Base-by-base conservation (phyloP, 306 rosid genomes). In the Trifolium repens region DNA sequence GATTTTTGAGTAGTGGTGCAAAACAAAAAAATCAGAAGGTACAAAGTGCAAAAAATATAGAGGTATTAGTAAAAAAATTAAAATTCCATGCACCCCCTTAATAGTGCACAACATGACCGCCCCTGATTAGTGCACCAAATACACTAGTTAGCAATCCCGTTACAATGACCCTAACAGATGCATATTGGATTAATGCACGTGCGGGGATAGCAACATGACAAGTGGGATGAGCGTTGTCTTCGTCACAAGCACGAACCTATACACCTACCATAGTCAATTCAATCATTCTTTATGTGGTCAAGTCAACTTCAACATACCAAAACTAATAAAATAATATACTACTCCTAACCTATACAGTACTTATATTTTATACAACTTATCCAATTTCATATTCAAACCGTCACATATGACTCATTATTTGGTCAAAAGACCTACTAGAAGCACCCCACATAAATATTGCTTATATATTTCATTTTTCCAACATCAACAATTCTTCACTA, bases 361-460 rank as follows among this genome's bases (percentile, higher is more conserved):
- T 46, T 27, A 27, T 2, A 27, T 0, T 42, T 42, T 42, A 42
- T 46, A 13, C 16, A 46, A 67, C 26, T 12, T 30, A 70, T 60
- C 72, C 44, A 4, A 16, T 35, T 65, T 76, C 37, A 62, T 37
- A 27, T 81, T 84, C 88, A 84, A 84, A 78, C 88, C 85, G 83
- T 69, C 83, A 74, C 27, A 55, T 70, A 46, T 27, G 85, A 84
- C 88, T 72, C 12, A 58, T 58, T 15, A 12, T 0, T 0, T 74
- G 83, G 88, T 81, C 85, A 80, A 61, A 32, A 80, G 35, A 2
- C 30, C 37, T 50, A 66, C 76, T 71, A 34, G 8, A 1, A 49
- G 2, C 63, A 7, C 63, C 14, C 5, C 30, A 27, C 44, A 73
- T 55, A 66, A 79, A 74, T 50, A 37, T 7, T 24, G 7, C 3